These are phyloP conservation scores for Microbotryomycetes sp. DNA, from an alignment of 1,284 basidiomycete species.

Conservation along the genomic window DNA sequence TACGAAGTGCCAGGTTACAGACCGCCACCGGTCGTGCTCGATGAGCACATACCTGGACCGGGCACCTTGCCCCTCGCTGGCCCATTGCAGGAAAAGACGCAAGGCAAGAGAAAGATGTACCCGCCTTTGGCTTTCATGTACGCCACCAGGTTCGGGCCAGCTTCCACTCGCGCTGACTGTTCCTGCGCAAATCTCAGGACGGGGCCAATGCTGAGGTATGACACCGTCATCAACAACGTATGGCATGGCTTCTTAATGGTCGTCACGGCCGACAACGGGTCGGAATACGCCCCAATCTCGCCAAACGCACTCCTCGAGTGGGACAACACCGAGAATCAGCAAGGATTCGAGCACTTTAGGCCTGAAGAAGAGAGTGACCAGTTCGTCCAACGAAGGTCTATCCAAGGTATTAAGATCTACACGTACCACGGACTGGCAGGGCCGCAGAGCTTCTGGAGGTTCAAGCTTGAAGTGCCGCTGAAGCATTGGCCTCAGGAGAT, in stretches of 20 bases:
- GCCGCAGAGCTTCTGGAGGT: constrained; percentile 71
- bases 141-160: too few relatives aligned
- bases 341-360: constrained; percentile 22
- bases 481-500: constrained; percentile 66
- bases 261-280: constrained; percentile 36
- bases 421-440: constrained; percentile 54
- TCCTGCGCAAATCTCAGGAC: background rate
- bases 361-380: constrained; percentile 14
- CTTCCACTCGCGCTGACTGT: background rate
- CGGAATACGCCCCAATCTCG: constrained; percentile 36
- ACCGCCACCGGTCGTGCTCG: background rate
- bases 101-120: constrained; percentile 48
- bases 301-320: constrained; percentile 69
- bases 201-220: constrained; percentile 83
- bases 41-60: background rate
- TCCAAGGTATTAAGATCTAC: constrained; percentile 66
- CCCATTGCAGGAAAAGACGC: constrained; percentile 2
- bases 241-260: constrained; percentile 61
- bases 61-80: constrained; percentile 9
- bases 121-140: constrained; percentile 50
- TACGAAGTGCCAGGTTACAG: constrained; percentile 7
- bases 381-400: constrained; percentile 27
- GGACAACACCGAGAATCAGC: constrained; percentile 45
- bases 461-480: constrained; percentile 77
- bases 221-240: constrained; percentile 68